phyloP scores from a whole-genome alignment of 83 land plant genomes.

The Picea mariana region DNA sequence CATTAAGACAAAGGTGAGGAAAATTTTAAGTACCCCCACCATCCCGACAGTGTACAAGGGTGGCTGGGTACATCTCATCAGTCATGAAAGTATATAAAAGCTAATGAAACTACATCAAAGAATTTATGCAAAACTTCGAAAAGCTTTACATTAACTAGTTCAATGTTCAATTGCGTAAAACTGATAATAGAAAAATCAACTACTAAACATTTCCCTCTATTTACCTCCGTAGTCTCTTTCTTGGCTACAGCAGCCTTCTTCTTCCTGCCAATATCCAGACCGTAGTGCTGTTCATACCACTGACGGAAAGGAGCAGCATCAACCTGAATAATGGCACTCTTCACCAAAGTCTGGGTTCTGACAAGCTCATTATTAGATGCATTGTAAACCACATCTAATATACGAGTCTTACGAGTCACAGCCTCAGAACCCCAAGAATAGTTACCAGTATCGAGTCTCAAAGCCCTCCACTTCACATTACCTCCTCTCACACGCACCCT shows the following conservation, averaged over 20 bases:
- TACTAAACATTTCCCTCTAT: neutral
- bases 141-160: neutral
- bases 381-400: constrained; percentile 60
- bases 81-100: neutral
- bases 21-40: too few species aligned
- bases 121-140: neutral
- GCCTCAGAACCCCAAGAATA: constrained; percentile 58
- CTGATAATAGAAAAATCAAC: neutral
- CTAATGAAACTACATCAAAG: neutral
- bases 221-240: constrained; percentile 24
- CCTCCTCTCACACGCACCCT: constrained; percentile 52
- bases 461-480: constrained; percentile 52
- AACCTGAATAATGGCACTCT: constrained; percentile 68
- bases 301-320: constrained; percentile 71
- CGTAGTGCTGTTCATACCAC: constrained; percentile 75
- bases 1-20: too few species aligned
- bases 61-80: too few species aligned
- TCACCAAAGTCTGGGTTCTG: constrained; percentile 50
- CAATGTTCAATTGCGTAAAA: too few species aligned
- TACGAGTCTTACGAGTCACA: constrained; percentile 46
- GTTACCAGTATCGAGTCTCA: constrained; percentile 41
- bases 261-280: constrained; percentile 62
- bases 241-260: constrained; percentile 36
- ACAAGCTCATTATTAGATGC: constrained; percentile 51
- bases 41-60: too few species aligned